These are phyloP conservation scores for Huntiella abstrusa DNA, from an alignment of 2,329 filamentous ascomycete species.

Conservation along the genomic window DNA sequence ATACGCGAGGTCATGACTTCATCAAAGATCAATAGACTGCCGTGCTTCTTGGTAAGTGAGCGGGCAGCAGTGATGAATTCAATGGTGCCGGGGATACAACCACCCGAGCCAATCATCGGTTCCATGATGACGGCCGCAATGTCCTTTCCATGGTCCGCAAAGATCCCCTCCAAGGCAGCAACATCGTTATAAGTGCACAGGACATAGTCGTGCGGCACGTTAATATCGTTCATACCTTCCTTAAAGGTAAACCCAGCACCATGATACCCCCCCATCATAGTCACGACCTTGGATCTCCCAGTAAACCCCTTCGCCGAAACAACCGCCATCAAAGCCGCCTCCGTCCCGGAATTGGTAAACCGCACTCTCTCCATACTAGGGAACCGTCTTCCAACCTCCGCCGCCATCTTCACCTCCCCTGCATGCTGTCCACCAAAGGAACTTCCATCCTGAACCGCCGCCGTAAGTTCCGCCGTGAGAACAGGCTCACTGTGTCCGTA, in stretches of 20 bases:
- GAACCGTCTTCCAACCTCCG: constrained; percentile 34
- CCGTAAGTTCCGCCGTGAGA: constrained; percentile 29
- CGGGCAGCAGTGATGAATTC: constrained; percentile 36
- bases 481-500: constrained; percentile 44
- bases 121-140: constrained; percentile 48
- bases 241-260: constrained; percentile 14
- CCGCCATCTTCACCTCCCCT: constrained; percentile 32
- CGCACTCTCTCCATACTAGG: constrained; percentile 31
- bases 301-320: constrained; percentile 31
- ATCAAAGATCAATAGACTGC: constrained; percentile 46
- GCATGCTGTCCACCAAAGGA: constrained; percentile 34
- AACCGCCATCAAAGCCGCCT: constrained; percentile 42
- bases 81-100: constrained; percentile 30
- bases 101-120: constrained; percentile 44
- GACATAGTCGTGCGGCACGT: constrained; percentile 36
- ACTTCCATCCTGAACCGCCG: constrained; percentile 29
- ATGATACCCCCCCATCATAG: constrained; percentile 27
- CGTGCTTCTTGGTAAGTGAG: constrained; percentile 19
- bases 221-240: constrained; percentile 18
- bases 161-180: constrained; percentile 23
- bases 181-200: constrained; percentile 44
- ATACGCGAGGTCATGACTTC: constrained; percentile 54
- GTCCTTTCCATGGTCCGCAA: constrained; percentile 17
- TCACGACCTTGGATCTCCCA: constrained; percentile 27
- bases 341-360: constrained; percentile 48